Percentiles rank a stretch among this genome's conserved stretches.
These are phyloP conservation scores for Arabidopsis arenosa DNA, from an alignment of 345 rosid genomes.

Conservation along the genomic window DNA sequence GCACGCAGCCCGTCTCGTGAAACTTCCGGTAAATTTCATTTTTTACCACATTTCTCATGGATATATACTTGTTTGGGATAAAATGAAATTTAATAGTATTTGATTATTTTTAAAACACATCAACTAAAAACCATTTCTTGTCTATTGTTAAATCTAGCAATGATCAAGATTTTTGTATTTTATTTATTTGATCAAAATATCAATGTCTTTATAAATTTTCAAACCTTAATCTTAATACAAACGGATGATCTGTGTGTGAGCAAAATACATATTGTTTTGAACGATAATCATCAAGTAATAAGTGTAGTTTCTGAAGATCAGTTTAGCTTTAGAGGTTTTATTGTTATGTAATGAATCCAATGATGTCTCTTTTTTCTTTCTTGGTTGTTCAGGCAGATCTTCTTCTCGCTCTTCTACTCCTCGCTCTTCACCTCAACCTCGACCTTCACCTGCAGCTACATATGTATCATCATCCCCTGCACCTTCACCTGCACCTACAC, in stretches of 20 bases:
- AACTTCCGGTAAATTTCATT: slow-evolving; percentile 1
- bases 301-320: background rate
- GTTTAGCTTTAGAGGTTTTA: background rate
- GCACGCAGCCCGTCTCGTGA: slow-evolving; percentile 8
- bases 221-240: background rate
- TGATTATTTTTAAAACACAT: background rate
- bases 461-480: too few relatives aligned
- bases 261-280: too few relatives aligned
- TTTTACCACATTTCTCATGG: background rate
- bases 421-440: background rate
- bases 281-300: background rate
- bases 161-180: background rate
- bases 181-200: background rate
- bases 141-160: background rate
- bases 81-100: too few relatives aligned
- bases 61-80: background rate
- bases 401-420: background rate
- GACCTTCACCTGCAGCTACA: background rate
- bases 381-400: slow-evolving; percentile 27
- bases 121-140: background rate
- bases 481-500: background rate
- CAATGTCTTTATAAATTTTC: background rate
- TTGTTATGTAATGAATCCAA: background rate
- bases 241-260: background rate
- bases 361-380: background rate